A percentile compares a stretch with the other conserved stretches of the same genome.
Evolutionary conservation across 2,329 filamentous ascomycete species (phyloP).

Genomic region (Aspergillus sp.): DNA sequence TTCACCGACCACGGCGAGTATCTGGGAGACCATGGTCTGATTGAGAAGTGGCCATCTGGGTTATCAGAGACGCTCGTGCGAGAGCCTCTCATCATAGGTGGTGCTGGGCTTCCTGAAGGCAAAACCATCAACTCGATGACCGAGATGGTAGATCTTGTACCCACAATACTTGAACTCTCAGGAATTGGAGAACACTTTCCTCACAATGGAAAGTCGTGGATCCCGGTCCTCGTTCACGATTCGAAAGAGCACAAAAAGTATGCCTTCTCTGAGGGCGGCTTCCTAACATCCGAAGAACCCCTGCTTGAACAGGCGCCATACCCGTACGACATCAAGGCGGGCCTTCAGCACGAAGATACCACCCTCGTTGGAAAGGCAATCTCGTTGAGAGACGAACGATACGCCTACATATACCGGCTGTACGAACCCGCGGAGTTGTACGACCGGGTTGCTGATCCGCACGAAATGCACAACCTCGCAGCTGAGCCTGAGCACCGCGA

Average conservation of each 20-base stretch:
- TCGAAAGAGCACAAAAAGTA: conserved; percentile 38
- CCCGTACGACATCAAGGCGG: conserved; percentile 49
- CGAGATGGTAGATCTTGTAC: conserved; percentile 16
- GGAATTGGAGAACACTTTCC: conserved; percentile 29
- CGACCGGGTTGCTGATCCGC: conserved; percentile 35
- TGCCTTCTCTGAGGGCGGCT: conserved; percentile 48
- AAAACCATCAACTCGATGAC: conserved; percentile 34
- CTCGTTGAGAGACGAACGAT: conserved; percentile 23
- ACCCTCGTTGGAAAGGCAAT: conserved; percentile 46
- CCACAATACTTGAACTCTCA: conserved; percentile 29
- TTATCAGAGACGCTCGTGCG: background rate
- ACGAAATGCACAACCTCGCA: conserved; percentile 25
- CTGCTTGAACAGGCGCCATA: conserved; percentile 46
- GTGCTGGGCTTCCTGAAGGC: background rate
- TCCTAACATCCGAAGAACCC: conserved; percentile 47
- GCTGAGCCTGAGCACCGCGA: conserved; percentile 16
- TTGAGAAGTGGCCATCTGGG: conserved; percentile 40
- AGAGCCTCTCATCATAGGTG: background rate
- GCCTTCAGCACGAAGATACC: conserved; percentile 48
- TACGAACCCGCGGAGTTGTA: conserved; percentile 51
- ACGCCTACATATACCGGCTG: conserved; percentile 47
- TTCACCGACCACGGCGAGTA: conserved; percentile 39
- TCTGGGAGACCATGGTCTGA: conserved; percentile 48
- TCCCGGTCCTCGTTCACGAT: conserved; percentile 30
- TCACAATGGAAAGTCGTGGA: conserved; percentile 31